Evolutionary conservation across 139 green algal species (phyloP).

Genomic region (Chlorella sp.): DNA sequence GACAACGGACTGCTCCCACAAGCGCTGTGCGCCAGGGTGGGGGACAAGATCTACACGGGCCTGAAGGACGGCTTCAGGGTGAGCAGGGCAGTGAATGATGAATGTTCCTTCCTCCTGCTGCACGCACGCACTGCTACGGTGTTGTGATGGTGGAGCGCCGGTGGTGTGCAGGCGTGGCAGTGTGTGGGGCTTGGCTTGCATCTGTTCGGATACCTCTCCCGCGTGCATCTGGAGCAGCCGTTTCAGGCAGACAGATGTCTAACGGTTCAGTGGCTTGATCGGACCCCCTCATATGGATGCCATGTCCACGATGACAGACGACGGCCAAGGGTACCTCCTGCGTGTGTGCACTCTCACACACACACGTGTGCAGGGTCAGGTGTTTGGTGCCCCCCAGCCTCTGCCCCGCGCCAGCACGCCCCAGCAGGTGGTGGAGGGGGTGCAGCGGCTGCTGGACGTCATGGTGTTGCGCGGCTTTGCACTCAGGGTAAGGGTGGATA

Average conservation of each 20-base stretch:
- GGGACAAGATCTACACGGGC: constrained; percentile 56
- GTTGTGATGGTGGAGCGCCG: background rate
- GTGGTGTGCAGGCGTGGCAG: background rate
- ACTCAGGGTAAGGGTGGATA: constrained; percentile 28
- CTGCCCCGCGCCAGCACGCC: constrained; percentile 7
- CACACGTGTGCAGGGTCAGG: constrained; percentile 33
- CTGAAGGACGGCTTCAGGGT: constrained; percentile 65
- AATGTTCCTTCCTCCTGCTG: background rate
- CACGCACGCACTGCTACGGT: background rate
- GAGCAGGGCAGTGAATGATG: background rate
- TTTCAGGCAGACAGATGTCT: too few relatives aligned
- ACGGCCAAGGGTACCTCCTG: background rate
- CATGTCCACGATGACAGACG: background rate
- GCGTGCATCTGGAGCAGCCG: background rate
- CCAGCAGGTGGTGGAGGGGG: constrained; percentile 20
- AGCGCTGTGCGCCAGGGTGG: constrained; percentile 23
- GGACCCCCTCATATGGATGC: too few relatives aligned
- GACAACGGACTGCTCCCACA: constrained; percentile 53
- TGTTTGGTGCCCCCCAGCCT: constrained; percentile 41
- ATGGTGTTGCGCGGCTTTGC: constrained; percentile 57
- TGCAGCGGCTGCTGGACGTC: constrained; percentile 45
- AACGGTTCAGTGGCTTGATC: too few relatives aligned
- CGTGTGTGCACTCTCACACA: too few relatives aligned
- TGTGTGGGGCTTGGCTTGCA: background rate
- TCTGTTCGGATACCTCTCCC: background rate